A percentile compares a stretch with the other conserved stretches of the same genome.
These are phyloP conservation scores for Rhizopogon vulgaris DNA, from an alignment of 768 basidiomycete species.

Conservation along the genomic window DNA sequence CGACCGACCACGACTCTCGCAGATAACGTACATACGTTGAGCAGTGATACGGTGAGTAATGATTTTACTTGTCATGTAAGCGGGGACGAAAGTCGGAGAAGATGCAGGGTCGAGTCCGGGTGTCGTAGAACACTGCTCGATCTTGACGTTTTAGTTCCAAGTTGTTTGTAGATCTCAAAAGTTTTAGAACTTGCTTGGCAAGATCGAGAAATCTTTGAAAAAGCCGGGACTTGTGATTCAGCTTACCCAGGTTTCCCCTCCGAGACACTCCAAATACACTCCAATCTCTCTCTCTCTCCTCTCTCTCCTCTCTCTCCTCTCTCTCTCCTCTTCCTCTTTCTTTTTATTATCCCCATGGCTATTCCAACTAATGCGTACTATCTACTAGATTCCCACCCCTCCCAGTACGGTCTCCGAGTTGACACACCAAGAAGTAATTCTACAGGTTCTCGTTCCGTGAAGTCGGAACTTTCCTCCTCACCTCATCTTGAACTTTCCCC, in stretches of 20 bases:
- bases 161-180: neutral
- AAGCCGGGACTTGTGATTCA: neutral
- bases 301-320: neutral
- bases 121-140: neutral
- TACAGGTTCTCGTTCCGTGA: constrained; percentile 14
- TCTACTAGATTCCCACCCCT: constrained; percentile 2
- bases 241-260: neutral
- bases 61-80: neutral
- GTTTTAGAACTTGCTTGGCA: neutral
- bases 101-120: neutral
- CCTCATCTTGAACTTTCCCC: constrained; percentile 17
- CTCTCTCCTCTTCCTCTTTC: neutral
- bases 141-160: neutral
- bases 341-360: neutral
- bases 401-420: neutral
- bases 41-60: neutral
- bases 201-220: neutral
- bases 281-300: neutral
- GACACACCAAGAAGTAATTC: constrained; percentile 2
- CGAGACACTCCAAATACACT: too few species aligned
- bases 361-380: neutral
- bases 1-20: neutral
- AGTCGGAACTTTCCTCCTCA: constrained; percentile 23
- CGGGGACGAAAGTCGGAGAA: neutral
- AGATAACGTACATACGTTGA: neutral